Evolutionary conservation across 83 land plant species (phyloP), one percentile per base, ranked within the genome.

Genomic region (Thuja plicata): DNA sequence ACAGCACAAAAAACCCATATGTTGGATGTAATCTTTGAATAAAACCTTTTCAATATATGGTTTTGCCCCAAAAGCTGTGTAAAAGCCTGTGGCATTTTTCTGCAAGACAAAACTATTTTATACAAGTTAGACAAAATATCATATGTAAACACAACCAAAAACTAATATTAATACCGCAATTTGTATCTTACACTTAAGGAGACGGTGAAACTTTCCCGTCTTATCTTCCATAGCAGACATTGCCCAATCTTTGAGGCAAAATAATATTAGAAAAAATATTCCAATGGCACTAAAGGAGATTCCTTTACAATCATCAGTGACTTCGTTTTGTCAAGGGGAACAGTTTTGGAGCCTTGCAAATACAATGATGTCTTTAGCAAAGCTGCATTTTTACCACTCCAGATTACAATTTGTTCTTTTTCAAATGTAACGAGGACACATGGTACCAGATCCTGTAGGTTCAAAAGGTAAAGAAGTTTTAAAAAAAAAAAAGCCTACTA

Each of bases 361-460:
- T 34, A 34, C 35, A 19, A 84, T 84, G 86, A 46, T 50, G 35
- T 48, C 60, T 52, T 52, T 41, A 21, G 38, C 34, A 55, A 55
- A 86, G 43, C 9, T 0, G 46, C 93, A 73, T 93, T 89, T 76
- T 89, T 89, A 27, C 98, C 98, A 55, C 95, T 91, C 97, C 98
- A 95, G 2, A 97, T 88, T 17, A 97, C 94, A 89, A 97, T 93
- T 88, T 97, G 97, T 81, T 97, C 98, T 90, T 94, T 93, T 0
- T 97, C 95, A 94, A 97, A 97, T 50, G 97, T 94, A 24, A 97
- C 94, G 6, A 95, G 90, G 27, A 93, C 48, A 86, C 98, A 97
- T n/a, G 98, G 98, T 48, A 97, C 96, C 88, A 95, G 55, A 73
- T 97, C 97, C 98, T 97, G 94, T 34, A 90, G 52, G 8, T 85